A percentile compares a stretch with the other conserved stretches of the same genome.
These are phyloP conservation scores for Aspergillus udagawae DNA, from an alignment of 2,329 filamentous ascomycete genomes.

Conservation along the genomic window DNA sequence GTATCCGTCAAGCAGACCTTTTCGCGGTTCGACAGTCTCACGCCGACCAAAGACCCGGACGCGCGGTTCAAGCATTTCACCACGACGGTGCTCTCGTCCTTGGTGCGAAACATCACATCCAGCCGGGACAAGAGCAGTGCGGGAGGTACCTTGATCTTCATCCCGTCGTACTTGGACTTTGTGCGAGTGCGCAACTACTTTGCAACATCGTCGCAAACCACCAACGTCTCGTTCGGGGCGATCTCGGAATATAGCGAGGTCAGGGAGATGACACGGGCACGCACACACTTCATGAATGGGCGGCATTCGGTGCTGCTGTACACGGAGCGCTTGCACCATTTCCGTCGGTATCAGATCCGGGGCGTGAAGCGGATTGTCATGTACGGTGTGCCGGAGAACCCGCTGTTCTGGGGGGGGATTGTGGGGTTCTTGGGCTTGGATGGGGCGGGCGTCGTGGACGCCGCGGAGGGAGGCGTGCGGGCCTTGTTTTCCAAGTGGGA, in stretches of 20 bases:
- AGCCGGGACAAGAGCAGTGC: constrained; percentile 49
- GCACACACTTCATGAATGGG: constrained; percentile 81
- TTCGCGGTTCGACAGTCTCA: constrained; percentile 71
- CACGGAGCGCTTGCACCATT: constrained; percentile 94
- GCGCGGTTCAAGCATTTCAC: constrained; percentile 88
- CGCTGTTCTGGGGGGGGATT: constrained; percentile 47
- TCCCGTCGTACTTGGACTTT: constrained; percentile 93
- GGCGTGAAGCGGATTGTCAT: constrained; percentile 83
- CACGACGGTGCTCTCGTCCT: constrained; percentile 69
- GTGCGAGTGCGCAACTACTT: constrained; percentile 91
- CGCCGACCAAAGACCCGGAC: constrained; percentile 74
- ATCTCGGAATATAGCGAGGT: constrained; percentile 85
- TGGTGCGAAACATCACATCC: constrained; percentile 56
- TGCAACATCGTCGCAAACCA: constrained; percentile 59
- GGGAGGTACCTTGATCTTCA: constrained; percentile 76
- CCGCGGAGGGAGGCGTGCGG: constrained; percentile 53
- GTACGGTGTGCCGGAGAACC: constrained; percentile 88
- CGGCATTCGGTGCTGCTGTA: constrained; percentile 82
- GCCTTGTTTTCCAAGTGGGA: constrained; percentile 84
- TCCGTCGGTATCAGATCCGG: constrained; percentile 76
- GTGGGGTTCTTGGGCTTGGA: constrained; percentile 39
- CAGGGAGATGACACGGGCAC: constrained; percentile 73
- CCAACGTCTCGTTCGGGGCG: constrained; percentile 67
- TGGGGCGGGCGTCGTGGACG: constrained; percentile 49
- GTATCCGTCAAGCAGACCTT: constrained; percentile 81